phyloP scores from a whole-genome alignment of 352 stramenopile genomes.

The Phytophthora constricta region DNA sequence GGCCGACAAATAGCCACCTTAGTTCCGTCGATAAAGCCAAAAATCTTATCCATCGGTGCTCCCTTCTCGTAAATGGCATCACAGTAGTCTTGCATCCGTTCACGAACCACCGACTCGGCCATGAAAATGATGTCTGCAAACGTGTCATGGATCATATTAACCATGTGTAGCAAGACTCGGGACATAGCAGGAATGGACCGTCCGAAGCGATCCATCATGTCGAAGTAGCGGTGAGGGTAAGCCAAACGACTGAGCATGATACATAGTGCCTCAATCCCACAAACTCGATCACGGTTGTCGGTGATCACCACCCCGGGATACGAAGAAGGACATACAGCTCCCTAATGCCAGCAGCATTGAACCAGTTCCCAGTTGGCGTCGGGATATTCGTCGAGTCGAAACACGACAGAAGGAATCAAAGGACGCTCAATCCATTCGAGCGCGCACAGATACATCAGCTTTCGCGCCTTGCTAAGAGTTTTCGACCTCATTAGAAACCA shows the following conservation, averaged over 20 bases:
- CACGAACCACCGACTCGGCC: background rate
- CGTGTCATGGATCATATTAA: background rate
- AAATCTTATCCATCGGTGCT: background rate
- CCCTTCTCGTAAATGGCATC: background rate
- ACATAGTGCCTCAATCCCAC: background rate
- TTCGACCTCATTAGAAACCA: too few relatives aligned
- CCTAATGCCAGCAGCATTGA: background rate
- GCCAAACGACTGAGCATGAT: background rate
- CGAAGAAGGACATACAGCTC: background rate
- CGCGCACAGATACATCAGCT: too few relatives aligned
- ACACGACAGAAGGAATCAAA: background rate
- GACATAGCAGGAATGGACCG: background rate
- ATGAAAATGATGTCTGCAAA: background rate
- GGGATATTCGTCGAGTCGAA: background rate
- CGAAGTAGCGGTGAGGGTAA: background rate
- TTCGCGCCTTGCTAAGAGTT: too few relatives aligned
- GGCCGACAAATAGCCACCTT: background rate
- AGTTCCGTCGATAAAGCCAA: background rate
- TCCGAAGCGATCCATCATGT: background rate
- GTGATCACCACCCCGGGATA: background rate
- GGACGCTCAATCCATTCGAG: constrained; percentile 1
- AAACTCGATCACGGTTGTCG: background rate
- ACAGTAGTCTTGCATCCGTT: background rate
- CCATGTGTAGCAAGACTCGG: background rate
- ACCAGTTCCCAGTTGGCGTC: background rate